Percentiles rank a stretch among this genome's conserved stretches.
These are phyloP conservation scores for Porphyridium purpureum DNA, from an alignment of 23 red algal species.

Conservation along the genomic window DNA sequence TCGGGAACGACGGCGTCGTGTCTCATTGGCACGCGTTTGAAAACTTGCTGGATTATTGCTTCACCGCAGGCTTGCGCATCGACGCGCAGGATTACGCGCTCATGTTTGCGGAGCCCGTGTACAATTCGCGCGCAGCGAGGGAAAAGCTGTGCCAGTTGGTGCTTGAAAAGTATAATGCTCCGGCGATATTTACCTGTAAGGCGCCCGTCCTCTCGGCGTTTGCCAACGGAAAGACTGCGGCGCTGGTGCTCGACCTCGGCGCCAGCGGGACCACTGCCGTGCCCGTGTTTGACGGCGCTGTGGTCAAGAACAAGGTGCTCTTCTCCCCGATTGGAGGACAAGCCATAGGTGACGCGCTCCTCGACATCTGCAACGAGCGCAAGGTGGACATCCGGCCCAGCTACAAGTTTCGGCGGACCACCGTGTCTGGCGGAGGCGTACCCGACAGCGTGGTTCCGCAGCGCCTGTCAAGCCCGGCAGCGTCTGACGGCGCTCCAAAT, in stretches of 20 bases:
- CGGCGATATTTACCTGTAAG: constrained; percentile 49
- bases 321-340: constrained; percentile 26
- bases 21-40: constrained; percentile 84
- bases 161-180: constrained; percentile 88
- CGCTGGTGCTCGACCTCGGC: constrained; percentile 78
- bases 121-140: constrained; percentile 44
- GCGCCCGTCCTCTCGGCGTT: constrained; percentile 55
- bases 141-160: constrained; percentile 75
- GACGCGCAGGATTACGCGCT: constrained; percentile 62
- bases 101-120: constrained; percentile 53
- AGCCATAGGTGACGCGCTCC: not conserved
- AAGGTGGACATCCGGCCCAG: not conserved
- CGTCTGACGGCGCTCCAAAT: no score
- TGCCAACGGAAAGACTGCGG: constrained; percentile 66
- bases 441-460: no score
- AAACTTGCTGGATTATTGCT: constrained; percentile 39
- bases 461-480: no score
- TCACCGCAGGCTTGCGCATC: constrained; percentile 24
- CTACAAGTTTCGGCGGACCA: not conserved
- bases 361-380: not conserved
- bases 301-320: constrained; percentile 36
- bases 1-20: constrained; percentile 58
- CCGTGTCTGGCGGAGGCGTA: no score
- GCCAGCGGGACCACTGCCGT: constrained; percentile 47
- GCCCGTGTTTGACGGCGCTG: constrained; percentile 60